These are phyloP conservation scores for Myochromella boudieri DNA, from an alignment of 768 basidiomycete genomes.

Conservation along the genomic window DNA sequence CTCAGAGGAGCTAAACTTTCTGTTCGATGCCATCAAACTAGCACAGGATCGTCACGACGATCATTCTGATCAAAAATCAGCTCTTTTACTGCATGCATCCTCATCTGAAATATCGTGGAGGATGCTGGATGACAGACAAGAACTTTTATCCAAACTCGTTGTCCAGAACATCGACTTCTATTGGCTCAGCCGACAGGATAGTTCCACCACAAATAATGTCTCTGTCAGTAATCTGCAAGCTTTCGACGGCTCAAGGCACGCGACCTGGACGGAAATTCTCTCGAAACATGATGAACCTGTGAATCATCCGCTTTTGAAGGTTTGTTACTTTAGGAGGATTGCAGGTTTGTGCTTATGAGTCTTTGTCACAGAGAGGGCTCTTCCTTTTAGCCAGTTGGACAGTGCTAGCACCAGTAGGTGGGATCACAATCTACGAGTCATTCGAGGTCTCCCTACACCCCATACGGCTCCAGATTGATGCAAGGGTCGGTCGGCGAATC, in stretches of 20 bases:
- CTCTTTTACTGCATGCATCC: constrained; percentile 75
- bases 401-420: constrained; percentile 87
- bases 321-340: constrained; percentile 24
- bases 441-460: constrained; percentile 86
- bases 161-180: constrained; percentile 75
- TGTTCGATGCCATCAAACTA: constrained; percentile 85
- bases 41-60: constrained; percentile 75
- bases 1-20: constrained; percentile 75
- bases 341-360: not conserved
- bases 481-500: constrained; percentile 74
- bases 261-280: constrained; percentile 86
- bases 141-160: constrained; percentile 84
- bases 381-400: constrained; percentile 82
- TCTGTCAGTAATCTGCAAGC: constrained; percentile 77
- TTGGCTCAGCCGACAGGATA: constrained; percentile 86
- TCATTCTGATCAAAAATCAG: constrained; percentile 72
- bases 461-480: constrained; percentile 83
- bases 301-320: constrained; percentile 73
- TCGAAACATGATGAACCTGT: constrained; percentile 72
- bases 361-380: constrained; percentile 52
- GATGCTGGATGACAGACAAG: constrained; percentile 75
- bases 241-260: constrained; percentile 81
- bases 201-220: constrained; percentile 79
- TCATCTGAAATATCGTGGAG: constrained; percentile 90
- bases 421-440: constrained; percentile 84